Conservation (phyloP, 2,329 filamentous ascomycete species). For the Alternaria novae-zelandiae region DNA sequence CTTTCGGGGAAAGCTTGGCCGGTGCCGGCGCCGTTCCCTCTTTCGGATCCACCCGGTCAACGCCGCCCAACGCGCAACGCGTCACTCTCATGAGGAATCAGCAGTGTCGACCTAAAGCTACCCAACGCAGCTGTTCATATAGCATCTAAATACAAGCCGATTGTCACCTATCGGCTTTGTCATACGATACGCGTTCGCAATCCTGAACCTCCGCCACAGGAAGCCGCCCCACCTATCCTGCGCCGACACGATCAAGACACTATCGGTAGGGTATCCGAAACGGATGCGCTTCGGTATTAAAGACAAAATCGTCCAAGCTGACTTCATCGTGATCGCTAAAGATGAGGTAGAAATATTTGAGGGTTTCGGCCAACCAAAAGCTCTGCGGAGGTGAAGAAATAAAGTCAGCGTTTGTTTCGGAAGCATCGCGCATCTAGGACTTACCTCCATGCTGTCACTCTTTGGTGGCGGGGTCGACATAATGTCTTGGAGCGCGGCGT, state of each 20-base stretch:
- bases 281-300: slow-evolving; percentile 57
- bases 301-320: slow-evolving; percentile 54
- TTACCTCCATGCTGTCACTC: slow-evolving; percentile 51
- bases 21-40: not conserved
- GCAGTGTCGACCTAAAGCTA: not conserved
- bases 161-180: not conserved
- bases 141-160: not conserved
- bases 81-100: not conserved
- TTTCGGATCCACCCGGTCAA: not conserved
- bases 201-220: not conserved
- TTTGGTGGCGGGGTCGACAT: slow-evolving; percentile 48
- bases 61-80: not conserved
- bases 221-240: not conserved
- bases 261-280: slow-evolving; percentile 39
- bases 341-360: slow-evolving; percentile 58
- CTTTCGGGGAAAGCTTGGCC: slow-evolving; percentile 19
- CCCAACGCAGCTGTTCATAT: not conserved
- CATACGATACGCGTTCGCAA: not conserved
- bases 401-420: not conserved
- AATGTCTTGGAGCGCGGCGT: slow-evolving; percentile 53
- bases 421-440: not conserved
- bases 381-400: slow-evolving; percentile 23
- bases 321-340: slow-evolving; percentile 52
- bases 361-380: slow-evolving; percentile 57
- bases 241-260: not conserved